Percentiles rank a stretch among this genome's conserved stretches.
Conservation (phyloP, 495 filamentous ascomycete species). For the Penicillium antarcticum region DNA sequence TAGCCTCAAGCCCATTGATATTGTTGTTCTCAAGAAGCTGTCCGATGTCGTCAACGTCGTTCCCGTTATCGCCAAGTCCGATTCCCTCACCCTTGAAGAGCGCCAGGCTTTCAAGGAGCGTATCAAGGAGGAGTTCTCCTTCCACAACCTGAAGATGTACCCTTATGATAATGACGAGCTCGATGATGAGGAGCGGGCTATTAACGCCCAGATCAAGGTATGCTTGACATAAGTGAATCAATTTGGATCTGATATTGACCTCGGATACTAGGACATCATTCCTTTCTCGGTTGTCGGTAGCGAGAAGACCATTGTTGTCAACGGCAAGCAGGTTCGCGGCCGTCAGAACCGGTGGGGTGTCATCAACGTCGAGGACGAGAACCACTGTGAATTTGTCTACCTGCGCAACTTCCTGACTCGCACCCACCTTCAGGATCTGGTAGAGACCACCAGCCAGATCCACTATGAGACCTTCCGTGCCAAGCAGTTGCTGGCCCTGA, state of each 20-base stretch:
- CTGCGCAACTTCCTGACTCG: constrained; percentile 96
- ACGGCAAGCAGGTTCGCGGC: constrained; percentile 95
- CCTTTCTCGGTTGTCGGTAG: constrained; percentile 98
- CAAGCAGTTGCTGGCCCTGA: constrained; percentile 95
- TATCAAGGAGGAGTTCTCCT: constrained; percentile 98
- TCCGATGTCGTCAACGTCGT: constrained; percentile 99
- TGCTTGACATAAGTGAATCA: constrained; percentile 10
- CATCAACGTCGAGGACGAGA: constrained; percentile 99
- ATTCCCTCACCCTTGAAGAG: constrained; percentile 95
- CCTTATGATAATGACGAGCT: constrained; percentile 99
- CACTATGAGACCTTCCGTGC: constrained; percentile 99
- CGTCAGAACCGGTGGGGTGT: constrained; percentile 99
- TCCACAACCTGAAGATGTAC: constrained; percentile 99
- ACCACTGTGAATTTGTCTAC: constrained; percentile 99
- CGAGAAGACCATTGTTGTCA: constrained; percentile 95
- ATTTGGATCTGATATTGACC: not conserved
- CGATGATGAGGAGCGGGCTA: constrained; percentile 89
- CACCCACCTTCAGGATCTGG: constrained; percentile 94
- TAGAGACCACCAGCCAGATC: constrained; percentile 99
- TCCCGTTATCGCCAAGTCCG: constrained; percentile 97
- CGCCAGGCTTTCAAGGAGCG: constrained; percentile 94
- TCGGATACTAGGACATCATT: constrained; percentile 74
- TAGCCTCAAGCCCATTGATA: constrained; percentile 94
- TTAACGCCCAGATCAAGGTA: constrained; percentile 96
- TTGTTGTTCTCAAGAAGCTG: constrained; percentile 97